Conservation (phyloP, 2,329 filamentous ascomycete species). For the Arthroderma uncinatum region DNA sequence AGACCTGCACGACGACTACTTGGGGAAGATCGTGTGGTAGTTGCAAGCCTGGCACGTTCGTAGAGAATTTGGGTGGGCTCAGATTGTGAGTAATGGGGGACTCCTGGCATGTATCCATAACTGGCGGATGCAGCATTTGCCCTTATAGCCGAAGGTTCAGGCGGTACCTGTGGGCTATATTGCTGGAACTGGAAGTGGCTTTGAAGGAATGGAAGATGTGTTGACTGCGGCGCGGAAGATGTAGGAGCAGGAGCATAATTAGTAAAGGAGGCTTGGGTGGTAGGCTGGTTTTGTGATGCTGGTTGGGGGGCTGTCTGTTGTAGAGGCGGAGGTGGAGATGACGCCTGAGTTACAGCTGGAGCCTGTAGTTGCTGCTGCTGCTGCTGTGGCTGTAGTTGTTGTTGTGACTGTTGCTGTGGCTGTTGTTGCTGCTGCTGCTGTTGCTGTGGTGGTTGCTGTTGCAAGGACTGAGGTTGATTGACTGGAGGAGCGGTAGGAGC, state of each 20-base stretch:
- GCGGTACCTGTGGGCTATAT: conserved; percentile 27
- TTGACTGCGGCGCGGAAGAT: conserved; percentile 70
- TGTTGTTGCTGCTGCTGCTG: conserved; percentile 24
- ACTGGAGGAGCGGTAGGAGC: not conserved
- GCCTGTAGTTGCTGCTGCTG: conserved; percentile 18
- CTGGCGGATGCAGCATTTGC: conserved; percentile 28
- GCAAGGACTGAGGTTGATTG: conserved; percentile 23
- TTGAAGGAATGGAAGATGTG: conserved; percentile 30
- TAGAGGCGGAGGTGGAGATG: conserved; percentile 16
- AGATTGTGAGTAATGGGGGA: conserved; percentile 38
- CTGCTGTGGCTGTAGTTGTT: conserved; percentile 16
- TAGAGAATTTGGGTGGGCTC: conserved; percentile 47
- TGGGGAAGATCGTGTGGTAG: conserved; percentile 45
- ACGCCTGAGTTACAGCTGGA: conserved; percentile 10
- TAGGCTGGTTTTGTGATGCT: conserved; percentile 10
- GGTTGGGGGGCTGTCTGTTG: conserved; percentile 9
- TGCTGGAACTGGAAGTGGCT: conserved; percentile 35
- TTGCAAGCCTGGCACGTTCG: conserved; percentile 45
- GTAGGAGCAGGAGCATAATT: conserved; percentile 48
- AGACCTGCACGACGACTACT: conserved; percentile 42
- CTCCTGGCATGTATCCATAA: conserved; percentile 36
- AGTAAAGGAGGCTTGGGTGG: not conserved
- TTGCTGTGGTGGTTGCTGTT: conserved; percentile 22
- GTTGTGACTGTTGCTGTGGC: conserved; percentile 23
- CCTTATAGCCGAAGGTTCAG: conserved; percentile 21